These are phyloP conservation scores for Neurospora sp. DNA, from an alignment of 495 filamentous ascomycete genomes.

Conservation along the genomic window DNA sequence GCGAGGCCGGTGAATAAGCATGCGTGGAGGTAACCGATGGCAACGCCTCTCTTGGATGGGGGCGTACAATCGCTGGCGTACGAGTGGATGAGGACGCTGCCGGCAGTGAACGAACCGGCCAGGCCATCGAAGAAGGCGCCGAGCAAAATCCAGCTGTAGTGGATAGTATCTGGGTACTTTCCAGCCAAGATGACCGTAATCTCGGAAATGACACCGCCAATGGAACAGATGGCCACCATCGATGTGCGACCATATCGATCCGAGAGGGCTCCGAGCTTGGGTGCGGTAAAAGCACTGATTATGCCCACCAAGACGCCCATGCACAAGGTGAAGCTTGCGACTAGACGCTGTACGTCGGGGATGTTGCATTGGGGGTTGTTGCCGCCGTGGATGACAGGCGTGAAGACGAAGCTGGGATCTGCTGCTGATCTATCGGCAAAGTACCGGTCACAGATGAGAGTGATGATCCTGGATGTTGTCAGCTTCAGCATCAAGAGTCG, in stretches of 20 bases:
- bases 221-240: slow-evolving; percentile 55
- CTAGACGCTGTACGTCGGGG: slow-evolving; percentile 61
- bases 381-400: slow-evolving; percentile 53
- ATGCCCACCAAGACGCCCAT: slow-evolving; percentile 60
- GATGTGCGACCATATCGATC: slow-evolving; percentile 77
- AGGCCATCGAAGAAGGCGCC: slow-evolving; percentile 71
- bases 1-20: slow-evolving; percentile 81
- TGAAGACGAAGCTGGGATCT: slow-evolving; percentile 50
- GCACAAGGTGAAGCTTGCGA: slow-evolving; percentile 67
- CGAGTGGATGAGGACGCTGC: slow-evolving; percentile 68
- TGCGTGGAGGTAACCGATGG: slow-evolving; percentile 83
- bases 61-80: slow-evolving; percentile 85
- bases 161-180: slow-evolving; percentile 58
- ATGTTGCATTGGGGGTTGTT: slow-evolving; percentile 65
- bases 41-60: slow-evolving; percentile 66
- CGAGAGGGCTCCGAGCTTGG: slow-evolving; percentile 74
- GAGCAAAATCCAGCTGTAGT: slow-evolving; percentile 63
- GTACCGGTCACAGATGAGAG: slow-evolving; percentile 72
- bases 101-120: slow-evolving; percentile 75
- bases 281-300: slow-evolving; percentile 64
- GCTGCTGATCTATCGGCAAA: slow-evolving; percentile 47
- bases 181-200: slow-evolving; percentile 66
- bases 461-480: slow-evolving; percentile 43
- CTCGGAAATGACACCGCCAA: slow-evolving; percentile 60
- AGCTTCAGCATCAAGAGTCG: background rate